phyloP scores from a whole-genome alignment of 371 early-diverging fungal species.

The Apophysomyces trapeziformis region DNA sequence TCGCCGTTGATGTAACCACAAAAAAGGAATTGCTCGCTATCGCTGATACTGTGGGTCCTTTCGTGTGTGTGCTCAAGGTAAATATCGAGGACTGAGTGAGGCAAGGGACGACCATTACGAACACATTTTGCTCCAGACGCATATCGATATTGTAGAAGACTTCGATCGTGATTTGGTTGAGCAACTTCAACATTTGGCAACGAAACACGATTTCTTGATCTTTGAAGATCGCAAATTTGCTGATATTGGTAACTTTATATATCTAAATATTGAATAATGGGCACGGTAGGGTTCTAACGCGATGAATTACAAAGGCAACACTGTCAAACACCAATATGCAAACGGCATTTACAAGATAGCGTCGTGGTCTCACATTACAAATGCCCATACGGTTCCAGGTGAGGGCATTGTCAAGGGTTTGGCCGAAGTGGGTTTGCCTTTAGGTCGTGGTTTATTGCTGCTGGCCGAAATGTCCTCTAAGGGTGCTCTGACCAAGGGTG shows the following conservation, averaged over 20 bases:
- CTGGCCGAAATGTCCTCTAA: conserved; percentile 96
- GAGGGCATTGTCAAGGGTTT: conserved; percentile 94
- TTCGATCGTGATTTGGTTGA: conserved; percentile 85
- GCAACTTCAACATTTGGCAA: conserved; percentile 73
- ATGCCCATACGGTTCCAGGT: conserved; percentile 94
- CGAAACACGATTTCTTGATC: conserved; percentile 91
- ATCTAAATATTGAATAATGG: neutral
- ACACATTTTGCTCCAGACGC: conserved; percentile 66
- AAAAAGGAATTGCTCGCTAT: conserved; percentile 85
- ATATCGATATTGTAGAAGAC: conserved; percentile 93
- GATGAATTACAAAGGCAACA: conserved; percentile 72
- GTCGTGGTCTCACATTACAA: conserved; percentile 94
- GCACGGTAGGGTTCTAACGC: neutral
- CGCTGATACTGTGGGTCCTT: conserved; percentile 90
- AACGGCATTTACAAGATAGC: conserved; percentile 92
- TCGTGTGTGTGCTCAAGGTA: conserved; percentile 93
- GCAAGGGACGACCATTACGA: neutral
- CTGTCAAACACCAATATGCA: conserved; percentile 92
- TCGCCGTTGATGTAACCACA: conserved; percentile 90
- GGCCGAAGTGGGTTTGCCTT: conserved; percentile 81
- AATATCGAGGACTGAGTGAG: conserved; percentile 4
- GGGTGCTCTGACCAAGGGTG: conserved; percentile 82
- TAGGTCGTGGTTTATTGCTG: conserved; percentile 82
- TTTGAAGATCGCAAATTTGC: conserved; percentile 99
- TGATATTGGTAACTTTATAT: conserved; percentile 68